Percentiles rank a stretch among this genome's conserved stretches.
Evolutionary conservation across 2,329 filamentous ascomycete genomes (phyloP).

Genomic region (Waltergamsia citrina): DNA sequence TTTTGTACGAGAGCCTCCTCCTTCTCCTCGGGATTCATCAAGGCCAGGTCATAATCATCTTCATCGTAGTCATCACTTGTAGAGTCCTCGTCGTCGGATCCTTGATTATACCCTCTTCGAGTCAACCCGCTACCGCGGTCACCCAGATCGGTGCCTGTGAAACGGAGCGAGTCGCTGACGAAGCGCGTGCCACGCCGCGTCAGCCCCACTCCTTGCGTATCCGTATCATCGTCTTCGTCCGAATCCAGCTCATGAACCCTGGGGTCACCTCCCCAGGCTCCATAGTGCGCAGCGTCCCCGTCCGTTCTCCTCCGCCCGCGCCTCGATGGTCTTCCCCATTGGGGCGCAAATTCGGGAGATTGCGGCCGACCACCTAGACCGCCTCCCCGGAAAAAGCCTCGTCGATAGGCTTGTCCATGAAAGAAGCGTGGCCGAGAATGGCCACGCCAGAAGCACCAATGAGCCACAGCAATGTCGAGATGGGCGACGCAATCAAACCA

Average conservation of each 20-base stretch:
- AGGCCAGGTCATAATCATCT: constrained; percentile 33
- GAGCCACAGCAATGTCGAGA: constrained; percentile 84
- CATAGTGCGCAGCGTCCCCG: constrained; percentile 30
- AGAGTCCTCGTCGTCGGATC: constrained; percentile 24
- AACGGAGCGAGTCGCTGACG: constrained; percentile 49
- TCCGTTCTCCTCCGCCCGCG: constrained; percentile 59
- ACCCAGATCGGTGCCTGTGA: constrained; percentile 50
- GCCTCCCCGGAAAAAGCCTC: constrained; percentile 99
- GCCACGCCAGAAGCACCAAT: constrained; percentile 90
- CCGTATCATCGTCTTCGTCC: constrained; percentile 45
- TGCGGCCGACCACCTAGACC: constrained; percentile 99
- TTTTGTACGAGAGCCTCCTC: constrained; percentile 71
- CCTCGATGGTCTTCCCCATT: constrained; percentile 99
- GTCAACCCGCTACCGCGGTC: constrained; percentile 16
- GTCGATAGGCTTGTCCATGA: constrained; percentile 99
- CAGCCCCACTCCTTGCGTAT: constrained; percentile 45
- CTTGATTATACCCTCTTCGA: constrained; percentile 5
- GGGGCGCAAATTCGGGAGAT: constrained; percentile 91
- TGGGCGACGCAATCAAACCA: constrained; percentile 74
- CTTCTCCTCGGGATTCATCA: constrained; percentile 49
- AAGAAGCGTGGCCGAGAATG: constrained; percentile 86
- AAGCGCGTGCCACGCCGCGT: constrained; percentile 37
- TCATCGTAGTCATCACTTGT: constrained; percentile 13
- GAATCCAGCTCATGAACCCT: constrained; percentile 60
- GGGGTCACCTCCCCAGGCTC: constrained; percentile 21